Evolutionary conservation across 106 monocot genomes (phyloP).

Genomic region (Dioscorea zingiberensis): DNA sequence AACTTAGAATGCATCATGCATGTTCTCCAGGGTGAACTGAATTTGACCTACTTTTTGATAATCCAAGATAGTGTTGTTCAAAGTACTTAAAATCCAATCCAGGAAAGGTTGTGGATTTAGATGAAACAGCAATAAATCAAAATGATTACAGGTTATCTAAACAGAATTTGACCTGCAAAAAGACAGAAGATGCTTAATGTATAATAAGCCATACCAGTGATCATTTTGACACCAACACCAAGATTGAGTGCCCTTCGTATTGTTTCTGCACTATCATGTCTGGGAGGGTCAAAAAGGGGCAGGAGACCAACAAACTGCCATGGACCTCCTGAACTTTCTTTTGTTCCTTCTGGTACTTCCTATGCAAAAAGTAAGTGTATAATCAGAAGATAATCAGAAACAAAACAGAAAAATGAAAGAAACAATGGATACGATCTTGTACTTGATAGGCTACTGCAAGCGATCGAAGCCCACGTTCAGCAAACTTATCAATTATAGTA

Average conservation of each 20-base stretch:
- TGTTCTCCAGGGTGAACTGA: too few relatives aligned
- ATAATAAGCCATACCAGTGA: slow-evolving; percentile 47
- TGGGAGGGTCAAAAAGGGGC: slow-evolving; percentile 91
- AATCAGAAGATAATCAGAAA: neutral
- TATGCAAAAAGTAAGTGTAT: slow-evolving; percentile 17
- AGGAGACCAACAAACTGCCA: slow-evolving; percentile 85
- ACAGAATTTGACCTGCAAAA: too few relatives aligned
- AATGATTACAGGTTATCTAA: too few relatives aligned
- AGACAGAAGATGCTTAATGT: too few relatives aligned
- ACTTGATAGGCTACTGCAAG: slow-evolving; percentile 96
- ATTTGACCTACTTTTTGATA: too few relatives aligned
- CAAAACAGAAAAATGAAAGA: neutral
- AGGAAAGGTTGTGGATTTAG: too few relatives aligned
- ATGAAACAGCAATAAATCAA: too few relatives aligned
- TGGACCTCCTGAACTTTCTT: slow-evolving; percentile 72
- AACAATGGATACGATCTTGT: neutral
- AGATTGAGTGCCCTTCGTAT: slow-evolving; percentile 85
- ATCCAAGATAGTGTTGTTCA: too few relatives aligned
- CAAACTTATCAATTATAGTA: slow-evolving; percentile 94
- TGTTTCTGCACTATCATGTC: slow-evolving; percentile 96
- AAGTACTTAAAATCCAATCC: too few relatives aligned
- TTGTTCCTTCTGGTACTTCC: slow-evolving; percentile 85
- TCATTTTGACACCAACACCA: slow-evolving; percentile 96
- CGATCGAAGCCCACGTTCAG: slow-evolving; percentile 90
- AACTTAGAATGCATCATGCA: too few relatives aligned